phyloP scores from a whole-genome alignment of 352 stramenopile genomes.

The Phytophthora podocarpi region DNA sequence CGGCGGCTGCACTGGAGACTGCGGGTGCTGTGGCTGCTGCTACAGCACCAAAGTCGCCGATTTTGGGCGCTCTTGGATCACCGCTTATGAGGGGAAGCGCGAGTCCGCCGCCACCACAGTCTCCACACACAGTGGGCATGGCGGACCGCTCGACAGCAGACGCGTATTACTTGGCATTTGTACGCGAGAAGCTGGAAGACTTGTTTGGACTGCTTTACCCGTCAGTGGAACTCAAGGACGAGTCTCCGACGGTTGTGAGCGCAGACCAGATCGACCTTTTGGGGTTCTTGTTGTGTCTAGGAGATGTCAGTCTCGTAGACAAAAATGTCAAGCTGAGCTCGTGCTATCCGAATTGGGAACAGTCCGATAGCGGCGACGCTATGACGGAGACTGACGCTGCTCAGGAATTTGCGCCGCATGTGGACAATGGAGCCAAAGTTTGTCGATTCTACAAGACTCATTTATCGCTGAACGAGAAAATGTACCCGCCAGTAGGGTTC shows the following conservation, averaged over 20 bases:
- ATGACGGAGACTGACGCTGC: conserved; percentile 25
- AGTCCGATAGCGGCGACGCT: conserved; percentile 14
- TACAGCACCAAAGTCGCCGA: conserved; percentile 28
- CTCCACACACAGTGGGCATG: conserved; percentile 78
- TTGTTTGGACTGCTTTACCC: conserved; percentile 76
- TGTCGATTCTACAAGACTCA: conserved; percentile 80
- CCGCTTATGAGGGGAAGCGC: conserved; percentile 58
- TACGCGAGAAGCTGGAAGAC: conserved; percentile 79
- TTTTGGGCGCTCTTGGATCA: conserved; percentile 44
- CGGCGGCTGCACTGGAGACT: conserved; percentile 40
- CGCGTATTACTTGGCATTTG: conserved; percentile 80
- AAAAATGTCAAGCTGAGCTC: conserved; percentile 63
- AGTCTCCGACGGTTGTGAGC: conserved; percentile 56
- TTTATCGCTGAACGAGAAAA: conserved; percentile 75
- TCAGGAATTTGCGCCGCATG: conserved; percentile 20
- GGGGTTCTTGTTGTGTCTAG: conserved; percentile 72
- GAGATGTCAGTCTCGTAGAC: conserved; percentile 55
- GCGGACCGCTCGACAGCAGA: conserved; percentile 81
- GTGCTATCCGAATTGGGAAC: conserved; percentile 70
- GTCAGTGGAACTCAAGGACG: conserved; percentile 54
- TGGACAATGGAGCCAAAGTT: conserved; percentile 68
- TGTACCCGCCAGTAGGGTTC: conserved; percentile 83
- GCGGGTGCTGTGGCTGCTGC: conserved; percentile 21
- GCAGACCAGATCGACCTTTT: conserved; percentile 75
- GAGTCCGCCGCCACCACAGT: conserved; percentile 68